Conservation (phyloP, 176 grass and related monocot genomes). For the Pharus latifolius region DNA sequence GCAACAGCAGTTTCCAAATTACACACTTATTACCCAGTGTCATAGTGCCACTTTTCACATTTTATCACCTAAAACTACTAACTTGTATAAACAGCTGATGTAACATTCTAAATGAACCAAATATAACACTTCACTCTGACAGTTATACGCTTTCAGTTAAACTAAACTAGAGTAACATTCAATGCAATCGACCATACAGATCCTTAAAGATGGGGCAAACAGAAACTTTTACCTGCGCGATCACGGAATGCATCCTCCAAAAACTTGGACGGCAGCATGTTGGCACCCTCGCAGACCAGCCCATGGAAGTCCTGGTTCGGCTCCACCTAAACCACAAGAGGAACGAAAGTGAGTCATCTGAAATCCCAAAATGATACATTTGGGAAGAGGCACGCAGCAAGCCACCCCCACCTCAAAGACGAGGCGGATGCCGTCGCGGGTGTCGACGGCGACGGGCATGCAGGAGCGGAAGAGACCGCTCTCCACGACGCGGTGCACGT, state of each 20-base stretch:
- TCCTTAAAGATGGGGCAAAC: neutral
- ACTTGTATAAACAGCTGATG: neutral
- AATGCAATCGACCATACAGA: neutral
- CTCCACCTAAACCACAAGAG: constrained; percentile 62
- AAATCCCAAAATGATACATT: neutral
- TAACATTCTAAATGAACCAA: neutral
- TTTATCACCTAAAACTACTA: neutral
- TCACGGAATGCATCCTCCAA: constrained; percentile 66
- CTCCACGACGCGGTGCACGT: constrained; percentile 79
- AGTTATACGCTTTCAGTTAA: neutral
- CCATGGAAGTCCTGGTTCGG: constrained; percentile 94
- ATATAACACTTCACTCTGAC: neutral
- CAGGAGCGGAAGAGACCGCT: constrained; percentile 76
- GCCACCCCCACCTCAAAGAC: constrained; percentile 51
- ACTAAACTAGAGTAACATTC: neutral
- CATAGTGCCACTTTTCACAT: too few species aligned
- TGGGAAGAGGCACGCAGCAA: neutral
- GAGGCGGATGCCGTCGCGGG: constrained; percentile 81
- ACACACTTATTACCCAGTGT: too few species aligned
- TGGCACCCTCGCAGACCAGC: constrained; percentile 82
- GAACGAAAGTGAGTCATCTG: neutral
- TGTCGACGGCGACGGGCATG: constrained; percentile 87
- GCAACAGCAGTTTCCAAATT: too few species aligned
- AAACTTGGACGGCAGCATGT: constrained; percentile 87
- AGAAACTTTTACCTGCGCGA: constrained; percentile 44